Percentiles rank a stretch among this genome's conserved stretches.
phyloP scores from a whole-genome alignment of 306 rosid genomes.

The Mimosa pudica region DNA sequence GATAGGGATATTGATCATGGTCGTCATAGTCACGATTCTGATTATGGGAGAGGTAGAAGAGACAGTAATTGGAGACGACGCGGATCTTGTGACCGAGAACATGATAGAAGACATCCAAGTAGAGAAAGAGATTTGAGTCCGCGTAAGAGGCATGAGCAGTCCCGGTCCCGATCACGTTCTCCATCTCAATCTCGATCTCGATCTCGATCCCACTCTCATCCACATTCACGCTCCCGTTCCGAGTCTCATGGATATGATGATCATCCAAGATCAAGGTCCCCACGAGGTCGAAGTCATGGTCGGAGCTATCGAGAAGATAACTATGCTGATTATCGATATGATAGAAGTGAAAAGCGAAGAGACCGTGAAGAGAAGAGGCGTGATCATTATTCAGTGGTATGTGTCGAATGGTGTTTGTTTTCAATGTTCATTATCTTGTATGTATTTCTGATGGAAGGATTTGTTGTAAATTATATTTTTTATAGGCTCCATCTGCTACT shows the following conservation, averaged over 20 bases:
- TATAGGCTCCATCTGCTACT: slow-evolving; percentile 95
- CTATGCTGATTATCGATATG: slow-evolving; percentile 67
- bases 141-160: slow-evolving; percentile 64
- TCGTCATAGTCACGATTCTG: slow-evolving; percentile 87
- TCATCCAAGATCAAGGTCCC: slow-evolving; percentile 81
- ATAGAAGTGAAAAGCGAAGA: slow-evolving; percentile 76
- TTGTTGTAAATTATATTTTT: slow-evolving; percentile 37
- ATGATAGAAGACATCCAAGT: slow-evolving; percentile 67
- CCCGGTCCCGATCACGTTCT: slow-evolving; percentile 63
- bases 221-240: slow-evolving; percentile 62
- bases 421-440: slow-evolving; percentile 24
- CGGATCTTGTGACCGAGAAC: slow-evolving; percentile 74
- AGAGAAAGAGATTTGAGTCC: slow-evolving; percentile 82
- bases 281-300: slow-evolving; percentile 81
- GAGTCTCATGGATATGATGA: slow-evolving; percentile 83
- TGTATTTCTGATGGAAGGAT: slow-evolving; percentile 14
- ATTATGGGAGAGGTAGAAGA: slow-evolving; percentile 81
- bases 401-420: slow-evolving; percentile 26
- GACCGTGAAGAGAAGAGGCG: slow-evolving; percentile 83
- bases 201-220: slow-evolving; percentile 50
- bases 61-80: slow-evolving; percentile 80
- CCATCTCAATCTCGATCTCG: slow-evolving; percentile 51
- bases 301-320: slow-evolving; percentile 84
- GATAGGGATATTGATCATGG: slow-evolving; percentile 80
- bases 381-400: slow-evolving; percentile 79